A percentile compares a stretch with the other conserved stretches of the same genome.
phyloP scores from a whole-genome alignment of 108 stramenopile genomes.

The Conticribra weissflogii region DNA sequence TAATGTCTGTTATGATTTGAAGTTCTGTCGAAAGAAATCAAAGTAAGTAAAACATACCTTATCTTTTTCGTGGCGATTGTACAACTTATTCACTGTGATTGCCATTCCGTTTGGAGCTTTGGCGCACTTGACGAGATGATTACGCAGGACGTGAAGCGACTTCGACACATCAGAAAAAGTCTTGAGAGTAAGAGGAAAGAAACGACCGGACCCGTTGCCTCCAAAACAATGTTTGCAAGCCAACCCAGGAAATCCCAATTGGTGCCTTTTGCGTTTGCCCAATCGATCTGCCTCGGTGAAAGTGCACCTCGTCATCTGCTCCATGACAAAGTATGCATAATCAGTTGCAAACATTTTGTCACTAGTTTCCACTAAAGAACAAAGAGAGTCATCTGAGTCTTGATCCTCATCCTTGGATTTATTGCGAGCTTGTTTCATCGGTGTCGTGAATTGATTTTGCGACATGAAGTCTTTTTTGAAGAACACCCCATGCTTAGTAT shows the following conservation, averaged over 20 bases:
- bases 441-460: no score
- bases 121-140: constrained; percentile 52
- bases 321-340: constrained; percentile 48
- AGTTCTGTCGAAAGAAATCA: neutral
- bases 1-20: constrained; percentile 1
- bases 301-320: constrained; percentile 45
- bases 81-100: constrained; percentile 52
- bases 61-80: constrained; percentile 68
- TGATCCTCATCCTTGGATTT: neutral
- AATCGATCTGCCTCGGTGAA: constrained; percentile 53
- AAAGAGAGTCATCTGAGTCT: constrained; percentile 3
- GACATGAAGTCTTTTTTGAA: no score
- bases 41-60: constrained; percentile 36
- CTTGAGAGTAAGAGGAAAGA: constrained; percentile 51
- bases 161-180: constrained; percentile 52
- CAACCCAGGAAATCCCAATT: constrained; percentile 40
- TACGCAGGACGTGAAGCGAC: constrained; percentile 40
- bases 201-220: constrained; percentile 43
- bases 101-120: constrained; percentile 75
- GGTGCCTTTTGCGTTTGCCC: constrained; percentile 50
- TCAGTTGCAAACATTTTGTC: constrained; percentile 47
- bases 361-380: constrained; percentile 32
- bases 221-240: constrained; percentile 49
- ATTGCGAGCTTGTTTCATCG: no score
- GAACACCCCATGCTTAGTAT: constrained; percentile 40